These are phyloP conservation scores for Aspergillus amoenus DNA, from an alignment of 2,329 filamentous ascomycete species.

Conservation along the genomic window DNA sequence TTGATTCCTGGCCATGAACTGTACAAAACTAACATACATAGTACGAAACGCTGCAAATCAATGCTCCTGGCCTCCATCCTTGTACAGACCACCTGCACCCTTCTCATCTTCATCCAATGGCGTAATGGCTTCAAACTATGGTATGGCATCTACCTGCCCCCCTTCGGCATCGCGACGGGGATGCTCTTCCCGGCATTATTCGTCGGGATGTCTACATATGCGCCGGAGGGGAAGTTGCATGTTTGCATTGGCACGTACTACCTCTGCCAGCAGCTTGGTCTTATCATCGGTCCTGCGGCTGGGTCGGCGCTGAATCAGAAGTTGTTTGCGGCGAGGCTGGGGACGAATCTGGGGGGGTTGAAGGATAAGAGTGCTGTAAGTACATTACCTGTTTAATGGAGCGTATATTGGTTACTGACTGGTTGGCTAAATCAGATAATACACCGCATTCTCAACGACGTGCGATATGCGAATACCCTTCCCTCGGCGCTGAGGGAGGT, in stretches of 20 bases:
- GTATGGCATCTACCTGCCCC: slow-evolving; percentile 13
- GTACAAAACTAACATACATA: neutral
- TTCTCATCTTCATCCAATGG: slow-evolving; percentile 19
- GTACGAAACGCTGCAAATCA: slow-evolving; percentile 5
- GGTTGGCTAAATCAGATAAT: slow-evolving; percentile 10
- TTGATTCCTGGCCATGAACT: no score
- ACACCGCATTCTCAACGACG: slow-evolving; percentile 12
- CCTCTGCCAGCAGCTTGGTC: slow-evolving; percentile 23
- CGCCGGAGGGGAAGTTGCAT: slow-evolving; percentile 9
- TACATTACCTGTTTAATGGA: neutral
- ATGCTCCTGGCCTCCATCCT: neutral
- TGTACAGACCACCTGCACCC: neutral
- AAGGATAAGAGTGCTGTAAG: neutral
- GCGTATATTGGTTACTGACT: neutral
- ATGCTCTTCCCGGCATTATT: slow-evolving; percentile 21
- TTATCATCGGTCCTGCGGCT: slow-evolving; percentile 19
- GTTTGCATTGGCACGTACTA: slow-evolving; percentile 19
- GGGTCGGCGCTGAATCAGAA: slow-evolving; percentile 14
- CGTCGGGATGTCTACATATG: slow-evolving; percentile 15
- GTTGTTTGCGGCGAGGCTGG: slow-evolving; percentile 12
- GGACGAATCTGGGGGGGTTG: neutral
- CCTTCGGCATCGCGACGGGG: slow-evolving; percentile 14
- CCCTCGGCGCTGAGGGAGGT: slow-evolving; percentile 4
- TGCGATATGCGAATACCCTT: slow-evolving; percentile 10
- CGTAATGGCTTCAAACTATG: slow-evolving; percentile 12